Percentiles rank a stretch among this genome's conserved stretches.
phyloP scores from a whole-genome alignment of 257 asterid species.

The Solanum infundibuliforme region DNA sequence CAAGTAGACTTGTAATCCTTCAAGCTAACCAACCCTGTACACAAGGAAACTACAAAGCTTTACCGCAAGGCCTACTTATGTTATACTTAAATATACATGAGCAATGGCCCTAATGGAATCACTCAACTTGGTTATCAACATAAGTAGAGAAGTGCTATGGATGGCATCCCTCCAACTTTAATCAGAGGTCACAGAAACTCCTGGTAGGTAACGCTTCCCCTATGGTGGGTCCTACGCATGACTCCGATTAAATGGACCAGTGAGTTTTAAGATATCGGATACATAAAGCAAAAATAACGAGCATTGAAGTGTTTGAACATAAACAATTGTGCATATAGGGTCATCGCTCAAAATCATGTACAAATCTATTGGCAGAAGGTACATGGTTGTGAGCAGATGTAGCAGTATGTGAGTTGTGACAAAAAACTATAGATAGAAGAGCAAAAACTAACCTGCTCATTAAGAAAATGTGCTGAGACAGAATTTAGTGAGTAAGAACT shows the following conservation, averaged over 20 bases:
- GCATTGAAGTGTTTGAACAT: background rate
- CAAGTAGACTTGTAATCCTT: background rate
- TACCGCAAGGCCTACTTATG: background rate
- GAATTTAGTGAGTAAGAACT: constrained; percentile 95
- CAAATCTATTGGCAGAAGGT: background rate
- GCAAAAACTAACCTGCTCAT: constrained; percentile 64
- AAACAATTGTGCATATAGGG: background rate
- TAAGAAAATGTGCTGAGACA: constrained; percentile 95
- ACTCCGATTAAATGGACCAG: background rate
- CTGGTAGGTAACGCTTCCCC: background rate
- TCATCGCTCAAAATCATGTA: background rate
- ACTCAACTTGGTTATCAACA: background rate
- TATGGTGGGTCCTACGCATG: background rate
- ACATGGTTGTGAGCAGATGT: background rate
- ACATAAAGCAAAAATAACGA: background rate
- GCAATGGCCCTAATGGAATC: background rate
- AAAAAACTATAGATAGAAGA: background rate
- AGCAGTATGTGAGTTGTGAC: background rate
- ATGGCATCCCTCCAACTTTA: background rate
- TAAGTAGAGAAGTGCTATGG: background rate
- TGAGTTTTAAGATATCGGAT: background rate
- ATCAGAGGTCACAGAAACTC: background rate
- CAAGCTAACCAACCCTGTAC: background rate
- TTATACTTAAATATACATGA: background rate
- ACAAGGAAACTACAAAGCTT: background rate